Conservation (phyloP, 139 green algal genomes). For the Chlorella sp. region DNA sequence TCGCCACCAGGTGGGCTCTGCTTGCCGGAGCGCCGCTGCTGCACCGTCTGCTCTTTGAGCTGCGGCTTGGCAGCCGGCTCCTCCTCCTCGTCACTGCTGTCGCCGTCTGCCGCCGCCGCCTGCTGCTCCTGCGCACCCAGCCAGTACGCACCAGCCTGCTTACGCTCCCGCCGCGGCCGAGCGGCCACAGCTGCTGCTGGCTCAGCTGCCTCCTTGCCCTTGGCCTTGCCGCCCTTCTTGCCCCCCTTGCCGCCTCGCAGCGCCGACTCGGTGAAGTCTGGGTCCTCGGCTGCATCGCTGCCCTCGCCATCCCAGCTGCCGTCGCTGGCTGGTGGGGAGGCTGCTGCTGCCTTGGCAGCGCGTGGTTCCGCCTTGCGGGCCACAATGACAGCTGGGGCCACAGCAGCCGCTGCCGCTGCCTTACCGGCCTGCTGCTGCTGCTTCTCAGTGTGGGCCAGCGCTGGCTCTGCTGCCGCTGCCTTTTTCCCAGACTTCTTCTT, state of each 20-base stretch:
- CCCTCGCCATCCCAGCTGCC: constrained; percentile 8
- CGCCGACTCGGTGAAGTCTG: constrained; percentile 14
- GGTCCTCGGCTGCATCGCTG: background rate
- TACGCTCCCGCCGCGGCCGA: constrained; percentile 15
- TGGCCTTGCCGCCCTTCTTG: background rate
- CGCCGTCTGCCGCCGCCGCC: background rate
- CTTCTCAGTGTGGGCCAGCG: background rate
- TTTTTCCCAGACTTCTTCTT: constrained; percentile 3
- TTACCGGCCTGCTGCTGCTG: background rate
- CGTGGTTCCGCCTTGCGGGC: background rate
- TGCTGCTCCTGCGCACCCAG: background rate
- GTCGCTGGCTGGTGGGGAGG: background rate
- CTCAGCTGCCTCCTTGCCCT: background rate
- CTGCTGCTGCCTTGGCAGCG: background rate
- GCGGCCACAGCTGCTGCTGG: background rate
- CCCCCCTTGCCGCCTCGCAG: background rate
- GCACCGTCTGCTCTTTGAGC: background rate
- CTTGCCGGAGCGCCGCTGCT: background rate
- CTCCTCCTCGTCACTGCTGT: background rate
- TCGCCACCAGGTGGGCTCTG: background rate
- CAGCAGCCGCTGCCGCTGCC: background rate
- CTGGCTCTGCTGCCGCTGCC: background rate
- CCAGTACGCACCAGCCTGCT: constrained; percentile 26
- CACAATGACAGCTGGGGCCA: background rate
- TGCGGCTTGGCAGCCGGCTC: background rate